phyloP scores from a whole-genome alignment of 139 green algal species.

The Haematococcus sp. region DNA sequence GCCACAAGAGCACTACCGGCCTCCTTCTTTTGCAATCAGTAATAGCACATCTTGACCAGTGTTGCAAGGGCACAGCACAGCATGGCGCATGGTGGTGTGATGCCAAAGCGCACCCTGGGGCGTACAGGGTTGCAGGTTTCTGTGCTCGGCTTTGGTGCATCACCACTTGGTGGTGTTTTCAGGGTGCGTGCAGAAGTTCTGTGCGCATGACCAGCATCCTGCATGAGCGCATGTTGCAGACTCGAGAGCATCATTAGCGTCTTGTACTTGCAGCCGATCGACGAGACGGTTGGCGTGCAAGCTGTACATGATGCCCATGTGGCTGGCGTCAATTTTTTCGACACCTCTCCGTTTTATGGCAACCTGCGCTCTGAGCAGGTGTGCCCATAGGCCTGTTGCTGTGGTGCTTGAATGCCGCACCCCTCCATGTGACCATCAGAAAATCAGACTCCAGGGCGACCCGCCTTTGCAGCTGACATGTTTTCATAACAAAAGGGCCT shows the following conservation, averaged over 20 bases:
- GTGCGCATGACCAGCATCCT: no score
- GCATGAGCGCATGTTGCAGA: no score
- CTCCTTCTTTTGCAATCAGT: no score
- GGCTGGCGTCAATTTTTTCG: constrained; percentile 93
- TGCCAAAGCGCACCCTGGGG: constrained; percentile 53
- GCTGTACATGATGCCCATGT: constrained; percentile 81
- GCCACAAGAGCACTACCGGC: no score
- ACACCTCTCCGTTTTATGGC: constrained; percentile 95
- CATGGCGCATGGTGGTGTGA: background rate
- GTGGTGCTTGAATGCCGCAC: no score
- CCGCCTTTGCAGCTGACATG: no score
- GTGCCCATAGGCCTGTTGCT: background rate
- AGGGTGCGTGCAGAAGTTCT: constrained; percentile 37
- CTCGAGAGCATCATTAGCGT: no score
- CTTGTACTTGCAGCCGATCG: constrained; percentile 7
- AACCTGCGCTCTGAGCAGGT: constrained; percentile 78
- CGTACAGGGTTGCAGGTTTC: constrained; percentile 85
- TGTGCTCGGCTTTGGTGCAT: constrained; percentile 89
- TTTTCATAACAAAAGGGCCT: no score
- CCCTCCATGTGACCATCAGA: no score
- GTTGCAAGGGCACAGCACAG: no score
- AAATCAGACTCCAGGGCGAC: no score
- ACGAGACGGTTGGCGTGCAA: constrained; percentile 18
- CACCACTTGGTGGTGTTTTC: constrained; percentile 86
- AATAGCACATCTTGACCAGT: no score